Conservation (phyloP, 2,329 filamentous ascomycete species). For the Cytospora chrysosperma region DNA sequence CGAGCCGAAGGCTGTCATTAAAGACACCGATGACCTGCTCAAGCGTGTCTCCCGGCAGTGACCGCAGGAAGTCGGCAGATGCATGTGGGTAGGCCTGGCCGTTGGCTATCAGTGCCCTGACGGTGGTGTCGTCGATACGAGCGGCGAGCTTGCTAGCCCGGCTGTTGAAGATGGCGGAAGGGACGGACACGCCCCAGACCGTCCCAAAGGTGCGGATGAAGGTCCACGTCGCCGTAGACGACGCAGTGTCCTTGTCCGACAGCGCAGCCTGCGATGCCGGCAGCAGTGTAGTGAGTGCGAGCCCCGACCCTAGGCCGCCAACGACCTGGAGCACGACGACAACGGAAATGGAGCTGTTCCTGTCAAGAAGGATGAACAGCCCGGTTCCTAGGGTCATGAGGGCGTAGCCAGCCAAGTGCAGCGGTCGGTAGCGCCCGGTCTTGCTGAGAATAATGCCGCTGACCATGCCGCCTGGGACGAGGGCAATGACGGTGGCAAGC, state of each 20-base stretch:
- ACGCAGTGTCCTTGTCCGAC: conserved; percentile 29
- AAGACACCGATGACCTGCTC: not conserved
- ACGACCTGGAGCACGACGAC: conserved; percentile 45
- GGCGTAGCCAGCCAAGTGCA: not conserved
- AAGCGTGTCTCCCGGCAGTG: not conserved
- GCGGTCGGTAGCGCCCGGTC: not conserved
- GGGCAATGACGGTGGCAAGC: conserved; percentile 25
- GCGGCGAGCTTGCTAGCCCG: not conserved
- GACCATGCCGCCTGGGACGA: not conserved
- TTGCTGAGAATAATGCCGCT: conserved; percentile 3
- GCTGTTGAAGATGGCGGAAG: conserved; percentile 34
- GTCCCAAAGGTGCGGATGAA: conserved; percentile 41
- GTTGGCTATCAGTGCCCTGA: not conserved
- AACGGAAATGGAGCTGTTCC: conserved; percentile 33
- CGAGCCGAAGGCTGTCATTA: not conserved
- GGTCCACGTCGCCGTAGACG: conserved; percentile 34
- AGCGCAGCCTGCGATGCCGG: conserved; percentile 38
- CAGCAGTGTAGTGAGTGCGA: conserved; percentile 37
- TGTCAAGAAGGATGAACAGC: conserved; percentile 36
- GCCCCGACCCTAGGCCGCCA: conserved; percentile 28
- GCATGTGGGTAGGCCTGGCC: not conserved
- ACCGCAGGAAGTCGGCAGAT: not conserved
- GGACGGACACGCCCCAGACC: conserved; percentile 40
- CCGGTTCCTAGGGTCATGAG: not conserved
- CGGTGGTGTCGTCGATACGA: not conserved